Base-by-base conservation (phyloP, 75 land plant species). In the Cunninghamia lanceolata region DNA sequence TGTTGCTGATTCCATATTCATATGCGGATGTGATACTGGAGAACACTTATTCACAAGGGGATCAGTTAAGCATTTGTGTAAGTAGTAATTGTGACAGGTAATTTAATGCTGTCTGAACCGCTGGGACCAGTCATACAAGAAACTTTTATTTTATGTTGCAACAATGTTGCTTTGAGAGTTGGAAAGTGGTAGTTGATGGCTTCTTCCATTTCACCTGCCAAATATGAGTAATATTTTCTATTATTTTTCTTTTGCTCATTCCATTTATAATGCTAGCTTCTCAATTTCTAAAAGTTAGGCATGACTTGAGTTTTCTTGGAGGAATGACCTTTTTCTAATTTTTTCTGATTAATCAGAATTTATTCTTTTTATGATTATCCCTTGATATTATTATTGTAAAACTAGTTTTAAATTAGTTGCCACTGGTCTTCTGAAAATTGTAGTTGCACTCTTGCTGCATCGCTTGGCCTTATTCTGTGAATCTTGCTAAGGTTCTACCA, bases 31-130 rank as follows among this genome's bases (percentile, higher is more conserved):
- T 25, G 40, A 80, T 42, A 17, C 32, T n/a, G 50, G 82, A 43
- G 11, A 45, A 45, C 30, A 13, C 46, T 45, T 80, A 17, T 80
- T 42, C 46, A 43, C 28, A n/a, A 80, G 82, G 50, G 50, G n/a
- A 40, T 80, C 13, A 39, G 45, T 42, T 80, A 80, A 45, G 82
- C 50, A 40, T 80, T 80, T 80, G 32, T 80, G 82, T 47, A 80
- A 80, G 30, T 80, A 43, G 82, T 80, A 45, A 80, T 45, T 28
- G 50, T 28, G 50, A 43, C 82, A 25, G 40, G 82, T 80, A 80
- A 25, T 42, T 28, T 80, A 25, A 43, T 13, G n/a, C 15, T n/a
- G 19, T 78, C 81, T 78, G 45, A 43, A 45, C 82, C 21, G 3
- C 50, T 13, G 25, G 28, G 45, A n/a, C 32, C 47, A 80, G 13